Base-by-base conservation (phyloP, 1,139 yeast genomes). In the Yamadazyma jaroonii region DNA sequence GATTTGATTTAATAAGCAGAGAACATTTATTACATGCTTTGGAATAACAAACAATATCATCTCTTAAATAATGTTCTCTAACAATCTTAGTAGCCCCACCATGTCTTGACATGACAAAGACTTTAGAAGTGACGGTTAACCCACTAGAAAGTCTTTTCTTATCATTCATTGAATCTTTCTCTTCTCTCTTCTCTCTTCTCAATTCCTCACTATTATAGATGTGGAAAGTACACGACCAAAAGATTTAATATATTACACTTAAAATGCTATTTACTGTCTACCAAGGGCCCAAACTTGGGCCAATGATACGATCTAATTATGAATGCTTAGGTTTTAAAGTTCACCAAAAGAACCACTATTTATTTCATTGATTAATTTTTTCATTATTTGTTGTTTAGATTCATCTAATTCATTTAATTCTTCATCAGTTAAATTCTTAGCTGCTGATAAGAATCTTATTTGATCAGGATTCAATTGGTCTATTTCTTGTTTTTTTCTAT, bases 61-160 rank as follows among this genome's bases (percentile, higher is more conserved):
- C 79, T 57, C 98, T 75, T 40, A 94, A 69, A 57, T 94, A 94
- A 58, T 90, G 97, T 58, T 94, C 98, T 49, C 97, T 77, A 15
- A 89, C 96, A 28, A 94, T 75, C 58, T 92, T 92, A 31, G 90
- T 75, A 5, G 97, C 97, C 37, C 84, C 83, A 9, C 97, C 97
- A 48, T 84, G 81, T 52, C 92, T 75, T 3, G 97, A 86, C 49
- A 96, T 72, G 37, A 92, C 96, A 64, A 86, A 92, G 13, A 92
- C 96, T 59, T 90, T 92, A 46, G 89, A 92, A 0, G 96, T 82
- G 22, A 84, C 94, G 6, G 83, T 69, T 17, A 84, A 67, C 1
- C 90, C 90, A 34, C 64, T 55, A 2, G 77, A 61, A 21, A 77
- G 56, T 47, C 79, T 59, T 49, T 76, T 77, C 11, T 21, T 33